Percentiles rank a stretch among this genome's conserved stretches.
These are phyloP conservation scores for Medicago lupulina DNA, from an alignment of 306 rosid species.

Conservation along the genomic window DNA sequence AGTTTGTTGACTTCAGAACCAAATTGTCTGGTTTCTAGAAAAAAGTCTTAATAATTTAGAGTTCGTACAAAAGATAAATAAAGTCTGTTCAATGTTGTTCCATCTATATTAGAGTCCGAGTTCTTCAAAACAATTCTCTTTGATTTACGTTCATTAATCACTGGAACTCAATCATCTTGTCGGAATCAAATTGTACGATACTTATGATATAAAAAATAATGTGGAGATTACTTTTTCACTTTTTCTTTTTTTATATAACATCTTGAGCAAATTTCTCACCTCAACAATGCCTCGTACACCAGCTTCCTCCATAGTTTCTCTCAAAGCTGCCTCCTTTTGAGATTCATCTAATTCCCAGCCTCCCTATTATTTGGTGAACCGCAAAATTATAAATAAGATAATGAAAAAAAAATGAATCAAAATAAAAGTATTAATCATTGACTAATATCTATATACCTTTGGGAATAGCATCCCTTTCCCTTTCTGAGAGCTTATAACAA, in stretches of 20 bases:
- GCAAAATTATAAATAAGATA: neutral
- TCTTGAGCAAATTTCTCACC: conserved; percentile 51
- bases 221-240: neutral
- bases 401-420: conserved; percentile 19
- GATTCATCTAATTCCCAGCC: conserved; percentile 96
- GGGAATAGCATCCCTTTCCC: conserved; percentile 91
- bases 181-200: neutral
- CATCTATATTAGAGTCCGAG: too few relatives aligned
- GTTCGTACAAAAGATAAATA: too few relatives aligned
- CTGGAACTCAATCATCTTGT: neutral
- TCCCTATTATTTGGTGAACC: conserved; percentile 62
- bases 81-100: neutral
- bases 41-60: neutral
- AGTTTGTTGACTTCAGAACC: too few relatives aligned
- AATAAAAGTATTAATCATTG: conserved; percentile 9
- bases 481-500: conserved; percentile 86
- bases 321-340: conserved; percentile 79
- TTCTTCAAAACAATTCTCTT: neutral
- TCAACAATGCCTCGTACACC: conserved; percentile 81
- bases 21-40: too few relatives aligned
- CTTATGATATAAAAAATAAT: neutral
- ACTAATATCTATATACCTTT: conserved; percentile 57
- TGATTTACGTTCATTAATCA: neutral
- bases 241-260: neutral
- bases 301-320: conserved; percentile 93